Conservation (phyloP, 78 protist genomes). For the Diacronema lutheri region DNA sequence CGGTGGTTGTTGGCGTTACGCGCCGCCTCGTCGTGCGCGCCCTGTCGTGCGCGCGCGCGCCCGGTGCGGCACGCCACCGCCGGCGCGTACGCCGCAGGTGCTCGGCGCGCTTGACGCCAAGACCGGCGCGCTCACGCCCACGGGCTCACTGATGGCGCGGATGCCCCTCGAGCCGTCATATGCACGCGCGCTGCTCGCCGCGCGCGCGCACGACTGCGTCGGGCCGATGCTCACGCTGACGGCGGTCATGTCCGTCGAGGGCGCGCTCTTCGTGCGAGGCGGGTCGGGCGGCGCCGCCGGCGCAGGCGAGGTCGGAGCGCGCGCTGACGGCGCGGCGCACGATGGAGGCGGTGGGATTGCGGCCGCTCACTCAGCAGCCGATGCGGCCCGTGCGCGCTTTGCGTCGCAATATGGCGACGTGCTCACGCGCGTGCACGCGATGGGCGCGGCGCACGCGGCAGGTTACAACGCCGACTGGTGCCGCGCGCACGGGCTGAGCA, state of each 20-base stretch:
- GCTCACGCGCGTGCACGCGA: not conserved
- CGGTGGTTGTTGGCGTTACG: no score
- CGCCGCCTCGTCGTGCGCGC: no score
- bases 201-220: not conserved
- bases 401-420: slow-evolving; percentile 35
- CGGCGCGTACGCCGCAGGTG: no score
- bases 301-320: not conserved
- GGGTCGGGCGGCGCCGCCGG: not conserved
- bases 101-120: not conserved
- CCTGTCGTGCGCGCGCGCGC: no score
- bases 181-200: slow-evolving; percentile 36
- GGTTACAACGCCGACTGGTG: not conserved
- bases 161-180: slow-evolving; percentile 75
- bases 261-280: not conserved
- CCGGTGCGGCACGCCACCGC: no score
- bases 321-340: not conserved
- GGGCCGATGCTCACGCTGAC: not conserved
- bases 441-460: not conserved
- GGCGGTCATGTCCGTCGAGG: not conserved
- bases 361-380: slow-evolving; percentile 11
- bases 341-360: not conserved
- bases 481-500: not conserved
- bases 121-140: not conserved
- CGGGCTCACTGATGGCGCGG: slow-evolving; percentile 50
- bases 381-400: slow-evolving; percentile 23